A percentile compares a stretch with the other conserved stretches of the same genome.
Conservation (phyloP, 352 stramenopile species). For the Globisporangium nodosum region DNA sequence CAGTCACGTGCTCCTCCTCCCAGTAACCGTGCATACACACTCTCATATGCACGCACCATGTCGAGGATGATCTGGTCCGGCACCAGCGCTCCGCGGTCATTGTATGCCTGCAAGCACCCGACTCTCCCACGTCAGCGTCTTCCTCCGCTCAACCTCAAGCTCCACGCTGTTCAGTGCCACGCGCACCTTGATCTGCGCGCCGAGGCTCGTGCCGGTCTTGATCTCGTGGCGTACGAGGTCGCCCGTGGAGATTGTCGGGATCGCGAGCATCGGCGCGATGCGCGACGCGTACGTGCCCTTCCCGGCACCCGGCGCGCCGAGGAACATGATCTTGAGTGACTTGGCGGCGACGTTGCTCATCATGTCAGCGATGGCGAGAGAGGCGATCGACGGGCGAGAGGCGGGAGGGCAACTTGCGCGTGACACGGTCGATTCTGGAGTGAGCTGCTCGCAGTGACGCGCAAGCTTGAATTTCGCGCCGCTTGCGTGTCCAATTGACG, state of each 20-base stretch:
- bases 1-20: background rate
- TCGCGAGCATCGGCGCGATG: conserved; percentile 80
- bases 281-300: conserved; percentile 89
- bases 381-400: background rate
- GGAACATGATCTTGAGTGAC: conserved; percentile 87
- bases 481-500: no score
- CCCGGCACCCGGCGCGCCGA: conserved; percentile 82
- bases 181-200: conserved; percentile 65
- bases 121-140: background rate
- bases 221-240: conserved; percentile 88
- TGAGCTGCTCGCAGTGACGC: background rate
- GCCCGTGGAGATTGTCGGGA: conserved; percentile 87
- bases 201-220: conserved; percentile 68
- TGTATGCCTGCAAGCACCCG: conserved; percentile 54
- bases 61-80: conserved; percentile 87
- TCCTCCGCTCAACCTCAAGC: background rate
- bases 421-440: background rate
- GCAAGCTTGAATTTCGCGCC: background rate
- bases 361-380: background rate
- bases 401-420: background rate
- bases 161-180: background rate
- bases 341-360: conserved; percentile 7
- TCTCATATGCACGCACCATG: conserved; percentile 32
- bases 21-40: background rate
- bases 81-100: conserved; percentile 75